phyloP scores from a whole-genome alignment of 2,329 filamentous ascomycete species.

The Fusarium sp. region DNA sequence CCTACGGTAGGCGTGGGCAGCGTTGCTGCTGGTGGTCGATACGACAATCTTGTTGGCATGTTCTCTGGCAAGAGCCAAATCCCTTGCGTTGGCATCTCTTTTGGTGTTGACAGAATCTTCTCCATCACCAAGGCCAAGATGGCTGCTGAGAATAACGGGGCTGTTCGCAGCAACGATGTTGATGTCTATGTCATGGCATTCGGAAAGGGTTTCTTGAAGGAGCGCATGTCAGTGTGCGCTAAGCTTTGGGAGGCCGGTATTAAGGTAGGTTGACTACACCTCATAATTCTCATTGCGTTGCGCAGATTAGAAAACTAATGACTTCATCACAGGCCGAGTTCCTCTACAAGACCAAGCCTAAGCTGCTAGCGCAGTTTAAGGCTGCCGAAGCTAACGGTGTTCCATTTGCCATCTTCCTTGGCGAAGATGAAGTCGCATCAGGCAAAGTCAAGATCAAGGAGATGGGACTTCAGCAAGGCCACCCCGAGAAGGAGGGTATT shows the following conservation, averaged over 20 bases:
- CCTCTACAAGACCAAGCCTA: constrained; percentile 89
- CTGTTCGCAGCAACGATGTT: constrained; percentile 70
- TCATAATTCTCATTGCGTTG: not conserved
- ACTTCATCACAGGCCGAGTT: constrained; percentile 75
- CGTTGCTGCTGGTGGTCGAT: constrained; percentile 88
- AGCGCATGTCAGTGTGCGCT: constrained; percentile 84
- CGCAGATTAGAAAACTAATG: constrained; percentile 38
- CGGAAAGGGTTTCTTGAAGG: constrained; percentile 84
- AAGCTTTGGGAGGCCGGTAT: constrained; percentile 87
- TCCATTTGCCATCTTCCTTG: constrained; percentile 88
- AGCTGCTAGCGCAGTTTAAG: constrained; percentile 90
- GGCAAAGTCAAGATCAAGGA: constrained; percentile 91
- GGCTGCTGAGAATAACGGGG: constrained; percentile 69
- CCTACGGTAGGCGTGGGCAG: constrained; percentile 87
- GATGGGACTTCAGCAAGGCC: constrained; percentile 77
- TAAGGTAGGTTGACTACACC: constrained; percentile 64
- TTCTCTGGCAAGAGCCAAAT: constrained; percentile 87
- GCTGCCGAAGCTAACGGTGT: constrained; percentile 82
- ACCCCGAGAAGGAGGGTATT: constrained; percentile 91
- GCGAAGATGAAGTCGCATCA: constrained; percentile 85
- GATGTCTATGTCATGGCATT: constrained; percentile 97
- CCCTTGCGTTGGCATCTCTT: constrained; percentile 75
- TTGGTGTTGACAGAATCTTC: constrained; percentile 95
- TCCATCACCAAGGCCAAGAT: constrained; percentile 84
- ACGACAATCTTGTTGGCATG: constrained; percentile 94